Percentiles rank a stretch among this genome's conserved stretches.
These are phyloP conservation scores for Ceratocystis alfenasii DNA, from an alignment of 2,329 filamentous ascomycete species.

Conservation along the genomic window DNA sequence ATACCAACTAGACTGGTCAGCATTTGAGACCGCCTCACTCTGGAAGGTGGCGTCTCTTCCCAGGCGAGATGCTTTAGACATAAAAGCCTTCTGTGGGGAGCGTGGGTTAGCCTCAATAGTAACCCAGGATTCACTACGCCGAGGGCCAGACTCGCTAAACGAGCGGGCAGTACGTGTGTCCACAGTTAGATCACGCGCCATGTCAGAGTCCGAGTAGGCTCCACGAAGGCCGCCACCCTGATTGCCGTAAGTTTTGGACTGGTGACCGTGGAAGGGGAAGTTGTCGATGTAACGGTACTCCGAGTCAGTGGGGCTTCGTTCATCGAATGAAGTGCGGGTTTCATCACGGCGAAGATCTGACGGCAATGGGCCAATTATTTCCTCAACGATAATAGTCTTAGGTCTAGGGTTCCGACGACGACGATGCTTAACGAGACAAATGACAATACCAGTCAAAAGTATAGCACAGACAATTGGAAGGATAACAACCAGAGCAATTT, in stretches of 20 bases:
- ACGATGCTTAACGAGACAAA: slow-evolving; percentile 30
- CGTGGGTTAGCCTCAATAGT: slow-evolving; percentile 17
- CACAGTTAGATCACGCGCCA: slow-evolving; percentile 11
- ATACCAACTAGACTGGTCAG: slow-evolving; percentile 20
- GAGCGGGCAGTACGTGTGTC: slow-evolving; percentile 5
- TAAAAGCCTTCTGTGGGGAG: slow-evolving; percentile 16
- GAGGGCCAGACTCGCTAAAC: slow-evolving; percentile 11
- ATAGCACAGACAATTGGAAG: slow-evolving; percentile 33
- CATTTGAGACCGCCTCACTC: neutral
- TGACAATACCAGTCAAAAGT: slow-evolving; percentile 29
- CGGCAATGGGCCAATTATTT: slow-evolving; percentile 16
- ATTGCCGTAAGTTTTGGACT: neutral
- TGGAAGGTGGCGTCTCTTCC: slow-evolving; percentile 17
- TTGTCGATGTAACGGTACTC: slow-evolving; percentile 20
- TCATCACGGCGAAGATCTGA: slow-evolving; percentile 18
- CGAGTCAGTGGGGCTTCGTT: slow-evolving; percentile 13
- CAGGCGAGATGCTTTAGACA: neutral
- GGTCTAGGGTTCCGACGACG: slow-evolving; percentile 25
- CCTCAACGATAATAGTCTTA: slow-evolving; percentile 17
- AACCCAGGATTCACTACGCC: slow-evolving; percentile 20
- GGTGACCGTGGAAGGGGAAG: slow-evolving; percentile 17
- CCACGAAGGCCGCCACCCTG: slow-evolving; percentile 5
- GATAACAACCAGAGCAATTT: slow-evolving; percentile 35
- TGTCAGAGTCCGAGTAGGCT: slow-evolving; percentile 17
- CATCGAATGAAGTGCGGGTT: slow-evolving; percentile 13